phyloP scores from a whole-genome alignment of 345 rosid genomes.

The Lepidium sativum region DNA sequence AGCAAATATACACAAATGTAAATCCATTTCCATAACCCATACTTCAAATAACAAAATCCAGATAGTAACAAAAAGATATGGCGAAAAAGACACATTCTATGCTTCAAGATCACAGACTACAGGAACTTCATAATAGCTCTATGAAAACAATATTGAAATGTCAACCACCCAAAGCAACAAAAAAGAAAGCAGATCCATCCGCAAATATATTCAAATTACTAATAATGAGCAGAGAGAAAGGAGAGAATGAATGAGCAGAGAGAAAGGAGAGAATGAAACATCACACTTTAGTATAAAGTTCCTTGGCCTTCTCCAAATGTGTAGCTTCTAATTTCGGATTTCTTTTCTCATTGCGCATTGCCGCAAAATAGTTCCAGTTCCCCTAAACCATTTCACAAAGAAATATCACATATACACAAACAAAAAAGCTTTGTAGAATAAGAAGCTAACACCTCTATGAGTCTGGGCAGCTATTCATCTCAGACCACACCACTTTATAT shows the following conservation, averaged over 20 bases:
- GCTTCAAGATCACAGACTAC: not conserved
- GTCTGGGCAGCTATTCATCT: not conserved
- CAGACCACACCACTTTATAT: not conserved
- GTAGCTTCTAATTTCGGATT: constrained; percentile 96
- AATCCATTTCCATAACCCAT: not conserved
- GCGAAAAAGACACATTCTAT: not conserved
- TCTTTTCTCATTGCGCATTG: constrained; percentile 96
- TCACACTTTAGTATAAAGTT: constrained; percentile 80
- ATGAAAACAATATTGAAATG: not conserved
- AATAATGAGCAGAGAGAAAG: not conserved
- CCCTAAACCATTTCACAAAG: constrained; percentile 44
- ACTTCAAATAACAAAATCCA: not conserved
- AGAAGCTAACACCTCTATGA: not conserved
- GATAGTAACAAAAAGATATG: not conserved
- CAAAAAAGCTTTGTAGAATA: not conserved
- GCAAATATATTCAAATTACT: not conserved
- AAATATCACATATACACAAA: not conserved
- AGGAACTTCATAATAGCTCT: not conserved
- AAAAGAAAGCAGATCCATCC: not conserved
- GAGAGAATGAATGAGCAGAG: not conserved
- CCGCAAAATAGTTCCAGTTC: constrained; percentile 97
- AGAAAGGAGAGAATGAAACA: constrained; percentile 1
- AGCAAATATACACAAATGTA: not conserved
- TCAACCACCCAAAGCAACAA: not conserved
- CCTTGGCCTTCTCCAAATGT: constrained; percentile 97